A percentile compares a stretch with the other conserved stretches of the same genome.
Evolutionary conservation across 129 eudicot genomes (phyloP).

Genomic region (Arctium lappa): DNA sequence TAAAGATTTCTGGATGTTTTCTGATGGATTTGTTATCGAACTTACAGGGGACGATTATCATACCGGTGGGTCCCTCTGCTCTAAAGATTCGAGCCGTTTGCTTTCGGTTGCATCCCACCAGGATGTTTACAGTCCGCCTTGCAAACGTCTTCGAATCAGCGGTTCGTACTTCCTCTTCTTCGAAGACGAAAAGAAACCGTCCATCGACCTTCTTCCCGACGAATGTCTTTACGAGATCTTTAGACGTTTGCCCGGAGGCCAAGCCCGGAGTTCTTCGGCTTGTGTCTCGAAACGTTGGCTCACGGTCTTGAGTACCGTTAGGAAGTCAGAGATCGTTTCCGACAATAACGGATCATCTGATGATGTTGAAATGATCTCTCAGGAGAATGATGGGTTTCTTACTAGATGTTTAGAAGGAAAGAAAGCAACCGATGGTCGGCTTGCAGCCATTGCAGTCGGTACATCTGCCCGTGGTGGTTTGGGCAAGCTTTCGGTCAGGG

Average conservation of each 20-base stretch:
- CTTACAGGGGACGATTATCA: conserved; percentile 68
- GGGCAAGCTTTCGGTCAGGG: conserved; percentile 84
- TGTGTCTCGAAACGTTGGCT: conserved; percentile 95
- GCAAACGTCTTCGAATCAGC: conserved; percentile 64
- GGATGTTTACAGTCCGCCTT: conserved; percentile 49
- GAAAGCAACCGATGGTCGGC: conserved; percentile 85
- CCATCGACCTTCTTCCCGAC: conserved; percentile 81
- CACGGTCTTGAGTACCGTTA: conserved; percentile 47
- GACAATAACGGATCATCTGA: conserved; percentile 5
- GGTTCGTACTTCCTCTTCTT: conserved; percentile 43
- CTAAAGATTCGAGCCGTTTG: conserved; percentile 53
- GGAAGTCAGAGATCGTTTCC: conserved; percentile 43
- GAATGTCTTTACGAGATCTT: conserved; percentile 93
- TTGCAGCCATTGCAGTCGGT: conserved; percentile 89
- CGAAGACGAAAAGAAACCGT: conserved; percentile 49
- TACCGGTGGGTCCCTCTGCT: conserved; percentile 48
- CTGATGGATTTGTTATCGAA: conserved; percentile 25
- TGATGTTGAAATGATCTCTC: conserved; percentile 34
- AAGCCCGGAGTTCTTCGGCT: conserved; percentile 70
- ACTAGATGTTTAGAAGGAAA: conserved; percentile 81
- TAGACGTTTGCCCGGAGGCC: conserved; percentile 66
- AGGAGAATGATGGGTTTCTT: conserved; percentile 66
- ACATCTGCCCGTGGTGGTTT: conserved; percentile 85
- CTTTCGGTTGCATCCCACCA: conserved; percentile 37
- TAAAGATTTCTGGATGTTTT: neutral